These are phyloP conservation scores for Cunninghamia lanceolata DNA, from an alignment of 75 land plant species.

Conservation along the genomic window DNA sequence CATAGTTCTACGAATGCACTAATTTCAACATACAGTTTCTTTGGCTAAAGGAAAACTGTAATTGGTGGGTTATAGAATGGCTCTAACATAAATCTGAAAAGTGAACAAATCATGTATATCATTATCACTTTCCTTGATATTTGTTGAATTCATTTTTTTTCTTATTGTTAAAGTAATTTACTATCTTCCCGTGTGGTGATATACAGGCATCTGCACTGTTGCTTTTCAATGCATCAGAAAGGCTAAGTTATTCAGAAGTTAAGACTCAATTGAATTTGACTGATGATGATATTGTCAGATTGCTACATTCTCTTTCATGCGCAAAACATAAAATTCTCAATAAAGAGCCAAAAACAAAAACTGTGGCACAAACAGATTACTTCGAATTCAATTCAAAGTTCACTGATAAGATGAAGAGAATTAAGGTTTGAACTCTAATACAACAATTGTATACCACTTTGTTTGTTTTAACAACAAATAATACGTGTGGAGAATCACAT, in stretches of 20 bases:
- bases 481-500: too few species aligned
- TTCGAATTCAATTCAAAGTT: conserved; percentile 94
- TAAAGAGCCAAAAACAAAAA: conserved; percentile 81
- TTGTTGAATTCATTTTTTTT: neutral
- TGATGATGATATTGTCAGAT: conserved; percentile 87
- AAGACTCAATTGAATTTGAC: conserved; percentile 80
- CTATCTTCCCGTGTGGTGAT: neutral
- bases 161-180: neutral
- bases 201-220: conserved; percentile 86
- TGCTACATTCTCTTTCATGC: conserved; percentile 92
- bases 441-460: neutral
- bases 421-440: conserved; percentile 53
- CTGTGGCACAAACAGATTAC: conserved; percentile 63
- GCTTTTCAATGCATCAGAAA: conserved; percentile 84
- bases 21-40: too few species aligned
- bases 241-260: conserved; percentile 85
- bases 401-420: conserved; percentile 95
- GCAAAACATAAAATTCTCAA: conserved; percentile 86
- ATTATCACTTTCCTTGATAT: neutral
- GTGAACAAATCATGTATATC: neutral
- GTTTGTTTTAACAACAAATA: neutral
- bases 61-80: neutral
- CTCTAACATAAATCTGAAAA: neutral
- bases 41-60: too few species aligned
- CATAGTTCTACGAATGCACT: too few species aligned